A percentile compares a stretch with the other conserved stretches of the same genome.
Conservation (phyloP, 2,329 filamentous ascomycete species). For the Cercospora janseana region DNA sequence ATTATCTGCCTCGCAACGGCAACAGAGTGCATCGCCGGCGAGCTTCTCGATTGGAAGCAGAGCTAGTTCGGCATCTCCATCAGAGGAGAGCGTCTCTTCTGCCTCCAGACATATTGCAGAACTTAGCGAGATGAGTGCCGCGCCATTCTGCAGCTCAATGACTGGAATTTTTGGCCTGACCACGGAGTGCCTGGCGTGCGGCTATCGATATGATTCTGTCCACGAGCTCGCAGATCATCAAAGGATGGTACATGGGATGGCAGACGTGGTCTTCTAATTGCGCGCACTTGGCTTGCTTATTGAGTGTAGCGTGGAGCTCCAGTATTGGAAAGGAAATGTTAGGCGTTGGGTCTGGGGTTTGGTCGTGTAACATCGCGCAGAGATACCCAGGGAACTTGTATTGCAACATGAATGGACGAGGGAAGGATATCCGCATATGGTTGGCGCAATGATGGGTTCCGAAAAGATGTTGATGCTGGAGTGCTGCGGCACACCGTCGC, state of each 20-base stretch:
- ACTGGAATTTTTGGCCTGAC: conserved; percentile 16
- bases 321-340: neutral
- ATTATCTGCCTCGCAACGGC: conserved; percentile 9
- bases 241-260: conserved; percentile 24
- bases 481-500: too few species aligned
- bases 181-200: conserved; percentile 26
- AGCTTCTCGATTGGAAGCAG: conserved; percentile 5
- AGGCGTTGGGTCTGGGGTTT: neutral
- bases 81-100: conserved; percentile 13
- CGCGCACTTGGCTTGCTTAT: neutral
- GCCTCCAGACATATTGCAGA: conserved; percentile 6
- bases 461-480: too few species aligned
- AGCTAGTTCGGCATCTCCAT: conserved; percentile 18
- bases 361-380: too few species aligned
- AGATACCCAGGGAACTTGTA: conserved; percentile 12
- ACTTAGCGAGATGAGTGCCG: conserved; percentile 18
- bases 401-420: too few species aligned
- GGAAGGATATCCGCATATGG: too few species aligned
- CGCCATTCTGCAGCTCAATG: conserved; percentile 17
- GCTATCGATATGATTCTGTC: conserved; percentile 27
- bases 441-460: too few species aligned
- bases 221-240: conserved; percentile 28
- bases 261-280: conserved; percentile 26
- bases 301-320: conserved; percentile 12
- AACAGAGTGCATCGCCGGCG: conserved; percentile 14